Evolutionary conservation across 768 basidiomycete species (phyloP).

Genomic region (Candolleomyces efflorescens): DNA sequence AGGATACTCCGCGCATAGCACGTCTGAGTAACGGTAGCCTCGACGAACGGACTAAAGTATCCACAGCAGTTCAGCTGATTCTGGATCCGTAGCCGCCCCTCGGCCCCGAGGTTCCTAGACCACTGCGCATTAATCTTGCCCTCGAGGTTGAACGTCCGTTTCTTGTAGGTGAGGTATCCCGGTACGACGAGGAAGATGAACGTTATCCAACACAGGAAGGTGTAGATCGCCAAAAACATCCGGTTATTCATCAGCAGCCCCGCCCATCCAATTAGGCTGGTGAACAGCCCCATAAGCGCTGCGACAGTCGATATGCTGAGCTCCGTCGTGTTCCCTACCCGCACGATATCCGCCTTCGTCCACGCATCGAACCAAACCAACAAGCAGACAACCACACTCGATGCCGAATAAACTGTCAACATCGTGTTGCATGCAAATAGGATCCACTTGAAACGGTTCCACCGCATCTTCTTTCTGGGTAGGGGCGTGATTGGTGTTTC

Average conservation of each 20-base stretch:
- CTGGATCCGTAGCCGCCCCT: constrained; percentile 65
- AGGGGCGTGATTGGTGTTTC: constrained; percentile 21
- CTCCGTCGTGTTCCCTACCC: constrained; percentile 63
- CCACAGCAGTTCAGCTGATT: constrained; percentile 77
- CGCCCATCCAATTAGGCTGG: constrained; percentile 70
- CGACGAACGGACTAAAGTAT: constrained; percentile 75
- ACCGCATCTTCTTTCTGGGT: constrained; percentile 44
- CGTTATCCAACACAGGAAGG: constrained; percentile 72
- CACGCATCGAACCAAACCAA: constrained; percentile 78
- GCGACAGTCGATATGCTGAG: constrained; percentile 70
- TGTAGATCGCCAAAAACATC: constrained; percentile 72
- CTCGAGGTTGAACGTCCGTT: constrained; percentile 71
- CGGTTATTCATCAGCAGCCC: constrained; percentile 84
- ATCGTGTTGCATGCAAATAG: constrained; percentile 60
- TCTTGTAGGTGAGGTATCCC: constrained; percentile 77
- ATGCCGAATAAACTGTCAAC: constrained; percentile 52
- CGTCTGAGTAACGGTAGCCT: constrained; percentile 69
- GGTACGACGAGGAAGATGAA: constrained; percentile 69
- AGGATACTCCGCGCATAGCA: constrained; percentile 72
- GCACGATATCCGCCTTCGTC: constrained; percentile 63
- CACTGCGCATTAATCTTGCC: constrained; percentile 79
- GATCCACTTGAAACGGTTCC: constrained; percentile 82
- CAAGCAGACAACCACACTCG: constrained; percentile 59
- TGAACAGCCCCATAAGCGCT: constrained; percentile 53
- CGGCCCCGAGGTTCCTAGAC: constrained; percentile 56